Evolutionary conservation across 352 stramenopile species (phyloP), one percentile per base, ranked within the genome.

Genomic region (Thraustochytrium sp.): DNA sequence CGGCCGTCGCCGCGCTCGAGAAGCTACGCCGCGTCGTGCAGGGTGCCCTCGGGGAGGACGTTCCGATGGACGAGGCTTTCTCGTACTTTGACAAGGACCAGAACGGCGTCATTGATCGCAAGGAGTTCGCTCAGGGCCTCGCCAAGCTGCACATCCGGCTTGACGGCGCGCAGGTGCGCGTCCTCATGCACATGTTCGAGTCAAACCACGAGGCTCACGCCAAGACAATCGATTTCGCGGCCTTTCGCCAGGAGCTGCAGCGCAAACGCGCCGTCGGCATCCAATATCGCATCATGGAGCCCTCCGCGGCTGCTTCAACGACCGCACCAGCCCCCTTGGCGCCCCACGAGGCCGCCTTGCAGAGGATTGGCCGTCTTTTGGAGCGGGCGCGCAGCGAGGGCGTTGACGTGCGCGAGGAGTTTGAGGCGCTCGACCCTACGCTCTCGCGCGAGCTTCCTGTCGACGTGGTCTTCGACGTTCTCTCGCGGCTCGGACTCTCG

Each of bases 11-110:
- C 13, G 48, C 53, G 23, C 48, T 65, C 31, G 48, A 80, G 51
- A n/a, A 55, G 62, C 37, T 75, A 5, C 62, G 62, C 29, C 11
- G 11, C n/a, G 3, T 55, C n/a, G n/a, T 75, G 11, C 62, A 75
- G 0, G 11, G 16, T 13, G 40, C 26, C 23, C 4, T 53, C 8
- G n/a, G 8, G 31, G 8, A 75, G n/a, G 44, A 54, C 8, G 21
- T 49, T 26, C 4, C 16, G 8, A 29, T 36, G 11, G 23, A 75
- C 23, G 51, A 80, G 11, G 68, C 59, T 34, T 85, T 85, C 55
- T n/a, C 8, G n/a, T 29, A 82, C 51, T 85, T 85, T 61, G 77
- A 85, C 48, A 9, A 3, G 0, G 38, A 85, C 64, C 29, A 16
- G 8, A 53, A 85, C 65, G 63, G 63, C 5, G 9, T 73, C 11